Evolutionary conservation across 495 filamentous ascomycete genomes (phyloP).

Genomic region (Stereocaulon alpinum): DNA sequence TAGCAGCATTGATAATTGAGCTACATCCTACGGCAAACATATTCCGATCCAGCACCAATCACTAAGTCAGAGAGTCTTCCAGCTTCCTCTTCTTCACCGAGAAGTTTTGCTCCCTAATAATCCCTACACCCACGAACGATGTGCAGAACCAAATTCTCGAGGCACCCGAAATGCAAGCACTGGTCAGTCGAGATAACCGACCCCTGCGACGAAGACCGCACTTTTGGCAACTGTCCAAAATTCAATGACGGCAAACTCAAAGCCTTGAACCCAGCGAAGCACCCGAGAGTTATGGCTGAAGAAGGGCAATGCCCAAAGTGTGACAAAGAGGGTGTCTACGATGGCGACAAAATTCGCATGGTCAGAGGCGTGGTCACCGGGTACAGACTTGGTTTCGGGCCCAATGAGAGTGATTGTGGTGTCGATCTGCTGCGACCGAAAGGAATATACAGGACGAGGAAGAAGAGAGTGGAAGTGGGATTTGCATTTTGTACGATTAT

Average conservation of each 20-base stretch:
- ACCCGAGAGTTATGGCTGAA: constrained; percentile 7
- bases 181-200: constrained; percentile 28
- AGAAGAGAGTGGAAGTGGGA: not conserved
- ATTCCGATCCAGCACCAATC: no score
- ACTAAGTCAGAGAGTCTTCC: no score
- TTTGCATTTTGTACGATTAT: constrained; percentile 2
- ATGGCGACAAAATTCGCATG: constrained; percentile 22
- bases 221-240: constrained; percentile 32
- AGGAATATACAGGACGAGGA: not conserved
- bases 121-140: constrained; percentile 17
- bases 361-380: constrained; percentile 21
- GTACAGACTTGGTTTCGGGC: constrained; percentile 5
- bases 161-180: constrained; percentile 30
- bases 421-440: not conserved
- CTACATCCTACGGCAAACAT: no score
- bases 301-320: constrained; percentile 25
- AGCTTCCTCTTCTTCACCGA: not conserved
- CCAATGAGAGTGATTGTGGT: constrained; percentile 1
- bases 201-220: constrained; percentile 28
- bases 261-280: constrained; percentile 5
- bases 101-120: not conserved
- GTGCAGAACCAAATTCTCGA: constrained; percentile 31
- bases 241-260: constrained; percentile 20
- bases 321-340: constrained; percentile 23
- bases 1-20: no score